Base-by-base conservation (phyloP, 495 filamentous ascomycete species). In the Tuber microsphaerosporum region DNA sequence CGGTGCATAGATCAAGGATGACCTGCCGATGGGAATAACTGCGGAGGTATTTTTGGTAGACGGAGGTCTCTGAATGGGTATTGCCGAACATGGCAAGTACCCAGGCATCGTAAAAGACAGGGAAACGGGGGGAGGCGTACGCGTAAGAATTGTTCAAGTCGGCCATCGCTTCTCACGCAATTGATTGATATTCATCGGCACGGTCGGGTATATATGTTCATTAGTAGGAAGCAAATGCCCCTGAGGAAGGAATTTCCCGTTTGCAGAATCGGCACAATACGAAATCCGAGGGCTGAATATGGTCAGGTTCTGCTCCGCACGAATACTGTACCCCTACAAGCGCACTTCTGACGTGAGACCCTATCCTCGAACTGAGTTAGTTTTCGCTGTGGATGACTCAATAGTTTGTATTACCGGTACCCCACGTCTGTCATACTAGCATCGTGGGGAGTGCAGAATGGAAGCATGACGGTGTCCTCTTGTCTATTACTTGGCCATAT, bases 1-100 rank as follows among this genome's bases (percentile, higher is more conserved):
- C 69, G 26, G 75, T 75, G 73, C 68, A 74, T 69, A 77, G 72
- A 70, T 77, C 75, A 37, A 77, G 20, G 73, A 77, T 77, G 39
- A 37, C 69, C 16, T 51, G 75, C 6, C 41, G 51, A 3, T 46
- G 20, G 5, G 26, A n/a, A 31, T 44, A 39, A 46, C 65, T 48
- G 68, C 41, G 48, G 41, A 77, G 73, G 20, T 46, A 73, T 39
- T 45, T 39, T 16, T 75, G 73, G 61, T 71, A 74, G 31, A 70
- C 22, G 3, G 45, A 6, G 8, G 69, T 75, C 48, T 74, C 76
- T 16, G 19, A 34, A 34, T n/a, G 61, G 34, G 44, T 68, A 39
- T 48, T 22, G 10, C 72, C 65, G 73, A 77, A 77, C 16, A 75
- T 45, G 26, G 70, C n/a, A 22, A 14, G 9, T 10, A 75, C 70